Evolutionary conservation across 805 yeast species (phyloP), one percentile per base, ranked within the genome.

Genomic region (Cyberlindnera veronae): DNA sequence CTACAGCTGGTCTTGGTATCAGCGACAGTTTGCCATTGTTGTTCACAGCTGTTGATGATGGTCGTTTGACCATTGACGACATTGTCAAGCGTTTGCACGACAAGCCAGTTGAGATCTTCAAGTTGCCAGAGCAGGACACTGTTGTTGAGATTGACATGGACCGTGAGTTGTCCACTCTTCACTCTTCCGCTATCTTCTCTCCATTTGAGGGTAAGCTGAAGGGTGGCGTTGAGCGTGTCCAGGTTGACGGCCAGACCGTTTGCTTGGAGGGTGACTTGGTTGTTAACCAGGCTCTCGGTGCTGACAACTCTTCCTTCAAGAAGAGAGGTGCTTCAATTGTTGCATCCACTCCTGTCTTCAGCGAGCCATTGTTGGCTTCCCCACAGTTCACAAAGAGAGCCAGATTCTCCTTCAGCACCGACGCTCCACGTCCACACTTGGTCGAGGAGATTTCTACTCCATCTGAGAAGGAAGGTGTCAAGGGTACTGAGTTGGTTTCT

Each of bases 201-300:
- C 82, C 82, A 46, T 75, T 79, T 51, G 68, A 67, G 42, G 74
- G 73, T 47, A 67, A 69, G 38, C 69, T 87, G 58, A 74, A 69
- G 45, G 97, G 97, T 48, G 81, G 88, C 57, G 84, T 91, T 58
- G 95, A 89, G 64, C 79, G 97, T 64, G 97, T 91, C 36, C 74
- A 81, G 51, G 69, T 85, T 62, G 77, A 81, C 47, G 83, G 79
- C 42, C 81, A 82, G 61, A 84, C 95, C 39, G 85, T 83, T 38
- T 84, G 88, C 50, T 73, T 89, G 51, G 96, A 91, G 61, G 96
- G 95, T 51, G 77, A 76, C 41, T 63, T 88, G 37, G 71, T 84
- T 51, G 74, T 77, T 35, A 54, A 63, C 11, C 73, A 71, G 47
- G 84, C 85, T 20, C 60, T 71, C 29, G 96, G 96, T 49, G 71